Conservation (phyloP, 208 protist genomes). For the Balamuthia mandrillaris region DNA sequence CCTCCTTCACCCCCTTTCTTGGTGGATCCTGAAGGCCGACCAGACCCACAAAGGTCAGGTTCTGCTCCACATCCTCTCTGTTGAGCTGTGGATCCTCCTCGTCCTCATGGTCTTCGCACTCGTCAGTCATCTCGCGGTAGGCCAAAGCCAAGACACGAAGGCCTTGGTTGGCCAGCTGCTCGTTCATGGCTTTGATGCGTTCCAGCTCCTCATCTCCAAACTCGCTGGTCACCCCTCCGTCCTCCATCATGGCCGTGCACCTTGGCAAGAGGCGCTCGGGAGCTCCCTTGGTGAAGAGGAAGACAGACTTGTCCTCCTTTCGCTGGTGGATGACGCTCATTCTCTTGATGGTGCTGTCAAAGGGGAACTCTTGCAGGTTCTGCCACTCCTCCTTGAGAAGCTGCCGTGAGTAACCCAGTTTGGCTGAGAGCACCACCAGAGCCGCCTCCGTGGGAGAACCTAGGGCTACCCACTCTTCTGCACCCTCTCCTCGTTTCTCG, state of each 20-base stretch:
- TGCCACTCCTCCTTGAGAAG: neutral
- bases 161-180: slow-evolving; percentile 22
- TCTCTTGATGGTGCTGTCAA: slow-evolving; percentile 24
- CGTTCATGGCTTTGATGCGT: neutral
- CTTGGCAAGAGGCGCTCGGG: neutral
- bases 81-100: too few relatives aligned
- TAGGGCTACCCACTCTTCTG: neutral
- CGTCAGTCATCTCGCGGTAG: too few relatives aligned
- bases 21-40: slow-evolving; percentile 92
- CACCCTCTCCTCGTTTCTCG: too few relatives aligned
- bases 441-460: slow-evolving; percentile 16
- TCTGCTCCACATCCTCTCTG: slow-evolving; percentile 77
- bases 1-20: slow-evolving; percentile 80
- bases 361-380: neutral
- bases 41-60: slow-evolving; percentile 84
- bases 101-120: too few relatives aligned
- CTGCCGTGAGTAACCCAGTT: too few relatives aligned
- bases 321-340: too few relatives aligned
- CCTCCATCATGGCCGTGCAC: too few relatives aligned
- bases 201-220: too few relatives aligned
- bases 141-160: slow-evolving; percentile 54
- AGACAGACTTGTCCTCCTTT: too few relatives aligned
- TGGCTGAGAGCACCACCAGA: neutral
- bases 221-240: too few relatives aligned
- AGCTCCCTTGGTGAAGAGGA: slow-evolving; percentile 4